Conservation (phyloP, 768 basidiomycete species). For the Kwoniella newhampshirensis region DNA sequence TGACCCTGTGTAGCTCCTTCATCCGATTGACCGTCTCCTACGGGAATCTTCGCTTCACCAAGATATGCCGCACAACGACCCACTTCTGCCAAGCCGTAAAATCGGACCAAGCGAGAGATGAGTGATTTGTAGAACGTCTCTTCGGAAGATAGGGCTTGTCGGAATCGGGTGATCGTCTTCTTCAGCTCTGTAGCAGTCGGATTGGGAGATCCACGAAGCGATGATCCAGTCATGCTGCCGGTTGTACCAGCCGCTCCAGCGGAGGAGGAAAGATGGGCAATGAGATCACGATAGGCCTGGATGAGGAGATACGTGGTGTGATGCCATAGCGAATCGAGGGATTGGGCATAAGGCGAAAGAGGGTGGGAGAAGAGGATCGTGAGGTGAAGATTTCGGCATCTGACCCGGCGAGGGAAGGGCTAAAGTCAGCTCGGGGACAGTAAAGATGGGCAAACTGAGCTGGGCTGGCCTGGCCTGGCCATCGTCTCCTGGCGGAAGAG, state of each 20-base stretch:
- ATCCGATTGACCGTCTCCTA: slow-evolving; percentile 3
- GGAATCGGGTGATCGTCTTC: slow-evolving; percentile 81
- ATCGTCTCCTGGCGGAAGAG: no score
- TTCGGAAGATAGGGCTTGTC: slow-evolving; percentile 83
- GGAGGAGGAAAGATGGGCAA: slow-evolving; percentile 18
- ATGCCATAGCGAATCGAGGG: slow-evolving; percentile 49
- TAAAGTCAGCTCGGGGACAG: slow-evolving; percentile 6
- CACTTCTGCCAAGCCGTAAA: slow-evolving; percentile 61
- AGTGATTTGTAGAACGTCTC: slow-evolving; percentile 88
- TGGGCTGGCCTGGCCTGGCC: no score
- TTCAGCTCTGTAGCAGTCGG: slow-evolving; percentile 70
- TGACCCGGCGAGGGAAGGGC: no score
- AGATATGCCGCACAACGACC: slow-evolving; percentile 57
- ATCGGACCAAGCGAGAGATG: slow-evolving; percentile 67
- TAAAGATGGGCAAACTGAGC: no score
- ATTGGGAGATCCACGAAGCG: neutral
- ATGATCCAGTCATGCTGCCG: slow-evolving; percentile 4
- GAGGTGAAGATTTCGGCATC: slow-evolving; percentile 35
- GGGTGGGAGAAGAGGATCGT: slow-evolving; percentile 40
- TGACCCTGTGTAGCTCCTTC: neutral
- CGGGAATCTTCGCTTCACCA: slow-evolving; percentile 29
- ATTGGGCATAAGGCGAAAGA: slow-evolving; percentile 38
- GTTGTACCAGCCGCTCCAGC: slow-evolving; percentile 2
- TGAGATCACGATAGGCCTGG: slow-evolving; percentile 35
- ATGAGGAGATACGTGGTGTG: slow-evolving; percentile 49